Conservation (phyloP, 2,329 filamentous ascomycete species). For the Ophiostoma ulmi region DNA sequence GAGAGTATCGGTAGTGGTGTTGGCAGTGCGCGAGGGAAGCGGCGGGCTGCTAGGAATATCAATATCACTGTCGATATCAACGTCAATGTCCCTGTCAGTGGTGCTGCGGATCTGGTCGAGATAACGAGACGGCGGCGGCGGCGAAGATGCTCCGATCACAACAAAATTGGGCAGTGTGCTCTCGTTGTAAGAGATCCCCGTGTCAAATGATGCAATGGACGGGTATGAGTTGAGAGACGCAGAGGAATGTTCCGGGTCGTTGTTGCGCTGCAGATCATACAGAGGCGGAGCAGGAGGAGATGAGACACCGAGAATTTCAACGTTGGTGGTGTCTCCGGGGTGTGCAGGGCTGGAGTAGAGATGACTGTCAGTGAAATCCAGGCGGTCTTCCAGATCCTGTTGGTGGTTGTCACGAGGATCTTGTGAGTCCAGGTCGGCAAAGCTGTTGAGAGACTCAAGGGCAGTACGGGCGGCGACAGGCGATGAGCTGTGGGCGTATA, state of each 20-base stretch:
- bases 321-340: slow-evolving; percentile 45
- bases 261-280: slow-evolving; percentile 21
- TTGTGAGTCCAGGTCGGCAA: neutral
- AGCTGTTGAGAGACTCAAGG: neutral
- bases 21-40: slow-evolving; percentile 28
- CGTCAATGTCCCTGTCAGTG: slow-evolving; percentile 6
- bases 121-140: slow-evolving; percentile 21
- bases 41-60: slow-evolving; percentile 22
- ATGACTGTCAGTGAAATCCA: neutral
- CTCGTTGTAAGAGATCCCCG: slow-evolving; percentile 7
- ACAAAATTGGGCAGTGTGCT: slow-evolving; percentile 45
- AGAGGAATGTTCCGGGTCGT: slow-evolving; percentile 26
- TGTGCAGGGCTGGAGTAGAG: slow-evolving; percentile 32
- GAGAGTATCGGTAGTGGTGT: slow-evolving; percentile 32
- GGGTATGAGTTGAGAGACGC: slow-evolving; percentile 30
- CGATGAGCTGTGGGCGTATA: slow-evolving; percentile 47
- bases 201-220: slow-evolving; percentile 29
- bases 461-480: slow-evolving; percentile 28
- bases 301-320: slow-evolving; percentile 48
- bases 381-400: neutral
- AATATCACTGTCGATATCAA: slow-evolving; percentile 16
- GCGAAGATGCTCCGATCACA: slow-evolving; percentile 43
- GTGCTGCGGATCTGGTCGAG: slow-evolving; percentile 17
- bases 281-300: slow-evolving; percentile 44
- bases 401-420: neutral